Base-by-base conservation (phyloP, 805 yeast species). In the Candida glaebosa region DNA sequence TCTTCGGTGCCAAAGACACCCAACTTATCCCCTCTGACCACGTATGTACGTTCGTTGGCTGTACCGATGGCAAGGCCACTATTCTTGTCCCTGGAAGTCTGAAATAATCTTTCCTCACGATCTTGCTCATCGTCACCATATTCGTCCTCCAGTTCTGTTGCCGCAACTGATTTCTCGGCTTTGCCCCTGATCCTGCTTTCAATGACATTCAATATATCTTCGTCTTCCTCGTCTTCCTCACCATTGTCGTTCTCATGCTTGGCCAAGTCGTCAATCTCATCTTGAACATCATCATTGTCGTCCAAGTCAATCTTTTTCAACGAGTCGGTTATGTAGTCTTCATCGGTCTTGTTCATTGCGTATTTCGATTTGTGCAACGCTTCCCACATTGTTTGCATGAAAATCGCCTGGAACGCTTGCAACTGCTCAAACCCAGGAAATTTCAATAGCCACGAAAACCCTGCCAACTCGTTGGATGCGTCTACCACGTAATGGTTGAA, bases 1-100 rank as follows among this genome's bases (percentile, higher is more conserved):
- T 72, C 76, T 26, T 73, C 75, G 15, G 81, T 75, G 52, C 74
- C 82, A 64, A 88, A 87, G 4, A 89, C 89, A 25, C 96, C 96
- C 42, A 89, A 67, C 48, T 78, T 79, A 57, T 86, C 68, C 12
- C 89, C 96, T 50, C 95, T 78, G 0, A 84, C 81, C 22, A 89
- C 90, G 57, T 76, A 89, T 1, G 95, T 76, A 26, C 93, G 71
- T 52, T 86, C 82, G 50, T 81, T 81, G 41, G 74, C 75, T 46
- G 65, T 76, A 1, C 95, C 90, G 6, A 87, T 81, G 1, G 85
- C 81, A 53, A 89, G 69, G 17, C 79, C 81, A 39, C 78, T 73
- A 57, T 88, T 88, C 37, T 67, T 67, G 12, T 72, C 75, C 40
- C 63, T 26, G 55, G 58, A 35, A 46, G 38, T 30, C 45, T 48